phyloP scores from a whole-genome alignment of 148 eudicot genomes.

The Polygonum maritimum region DNA sequence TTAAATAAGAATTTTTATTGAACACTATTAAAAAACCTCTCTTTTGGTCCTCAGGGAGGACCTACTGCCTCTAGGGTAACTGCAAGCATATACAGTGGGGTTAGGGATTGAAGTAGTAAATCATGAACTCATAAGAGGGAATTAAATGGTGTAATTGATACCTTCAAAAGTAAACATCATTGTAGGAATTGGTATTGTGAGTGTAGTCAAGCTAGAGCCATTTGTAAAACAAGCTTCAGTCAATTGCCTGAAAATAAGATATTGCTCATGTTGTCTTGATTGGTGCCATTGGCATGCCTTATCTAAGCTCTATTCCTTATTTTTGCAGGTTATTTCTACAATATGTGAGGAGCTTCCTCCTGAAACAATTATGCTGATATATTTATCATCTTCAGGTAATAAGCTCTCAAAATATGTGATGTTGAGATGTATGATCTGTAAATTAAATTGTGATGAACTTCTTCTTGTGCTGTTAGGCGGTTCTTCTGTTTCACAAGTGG shows the following conservation, averaged over 20 bases:
- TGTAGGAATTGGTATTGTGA: background rate
- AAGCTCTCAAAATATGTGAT: constrained; percentile 9
- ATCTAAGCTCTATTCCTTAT: background rate
- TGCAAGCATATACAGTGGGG: background rate
- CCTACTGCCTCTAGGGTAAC: background rate
- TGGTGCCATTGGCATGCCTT: background rate
- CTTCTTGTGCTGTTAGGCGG: constrained; percentile 13
- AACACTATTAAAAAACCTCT: background rate
- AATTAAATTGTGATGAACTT: background rate
- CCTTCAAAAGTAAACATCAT: background rate
- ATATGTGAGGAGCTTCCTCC: constrained; percentile 86
- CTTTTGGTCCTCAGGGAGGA: background rate
- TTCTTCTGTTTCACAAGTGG: constrained; percentile 26
- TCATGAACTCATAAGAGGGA: background rate
- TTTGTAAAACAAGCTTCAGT: background rate
- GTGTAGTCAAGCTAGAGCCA: background rate
- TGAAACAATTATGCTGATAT: constrained; percentile 73
- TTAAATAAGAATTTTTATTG: too few species aligned
- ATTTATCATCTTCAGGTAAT: constrained; percentile 78
- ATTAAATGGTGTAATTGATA: background rate
- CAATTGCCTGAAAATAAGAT: background rate
- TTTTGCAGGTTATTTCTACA: constrained; percentile 68
- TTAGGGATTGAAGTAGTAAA: background rate
- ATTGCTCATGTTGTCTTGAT: background rate
- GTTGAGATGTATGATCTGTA: background rate